Base-by-base conservation (phyloP, 192 early-diverging fungal genomes). In the Backusella tarrabulga region DNA sequence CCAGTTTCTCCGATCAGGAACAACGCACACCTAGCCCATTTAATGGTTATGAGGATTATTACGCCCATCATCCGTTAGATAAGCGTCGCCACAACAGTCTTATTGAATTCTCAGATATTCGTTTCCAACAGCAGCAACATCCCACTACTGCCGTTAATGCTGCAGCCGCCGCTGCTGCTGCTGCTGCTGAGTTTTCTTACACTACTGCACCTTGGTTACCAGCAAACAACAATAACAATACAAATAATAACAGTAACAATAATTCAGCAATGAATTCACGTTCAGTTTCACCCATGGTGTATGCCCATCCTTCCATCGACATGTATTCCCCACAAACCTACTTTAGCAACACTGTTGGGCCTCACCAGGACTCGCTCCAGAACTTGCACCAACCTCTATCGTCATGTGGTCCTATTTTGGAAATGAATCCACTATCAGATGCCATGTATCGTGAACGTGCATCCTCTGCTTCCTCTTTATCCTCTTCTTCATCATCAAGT, bases 1-100 rank as follows among this genome's bases (percentile, higher is more conserved):
- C 77, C 21, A 73, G 77, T 34, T 52, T 73, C 8, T 75, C 77
- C 8, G 77, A 79, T 54, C 67, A 74, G 41, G 77, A 74, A 40
- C 77, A 74, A 52, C 77, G 74, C 34, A 73, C 77, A 34, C 72
- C 73, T 34, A 74, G 72, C 7, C 77, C 74, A 19, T 67, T 66
- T 29, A 63, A 68, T 44, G 34, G 36, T 52, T 75, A 75, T 46
- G 74, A 75, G 26, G 74, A 75, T 34, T 66, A 75, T 46, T 21
- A 67, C 26, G 34, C 67, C n/a, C 35, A 66, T 29, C 36, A 63
- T 34, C 63, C 50, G 7, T 40, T 72, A 32, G 71, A 72, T 44
- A 77, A 77, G 29, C 76, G 70, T 72, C 76, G 70, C 19, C 32
- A 41, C 14, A 77, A 56, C 40, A 71, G 26, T 11, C 52, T 74